These are phyloP conservation scores for Cercophora newfieldiana DNA, from an alignment of 495 filamentous ascomycete species.

Conservation along the genomic window DNA sequence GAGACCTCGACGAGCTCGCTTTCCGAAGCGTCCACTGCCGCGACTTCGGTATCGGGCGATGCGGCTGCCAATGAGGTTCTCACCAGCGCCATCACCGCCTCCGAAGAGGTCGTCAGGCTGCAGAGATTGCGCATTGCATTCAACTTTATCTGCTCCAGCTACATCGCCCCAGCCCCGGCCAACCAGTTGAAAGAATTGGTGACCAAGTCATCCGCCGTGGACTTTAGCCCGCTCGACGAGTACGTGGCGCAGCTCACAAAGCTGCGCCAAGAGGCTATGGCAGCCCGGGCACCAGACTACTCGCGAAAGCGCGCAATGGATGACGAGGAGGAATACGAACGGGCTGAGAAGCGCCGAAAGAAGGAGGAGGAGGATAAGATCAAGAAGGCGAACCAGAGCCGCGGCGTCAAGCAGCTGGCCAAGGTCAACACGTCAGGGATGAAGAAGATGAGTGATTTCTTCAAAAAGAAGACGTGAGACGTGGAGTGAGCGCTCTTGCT, in stretches of 20 bases:
- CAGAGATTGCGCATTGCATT: constrained; percentile 74
- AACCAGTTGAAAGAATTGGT: constrained; percentile 52
- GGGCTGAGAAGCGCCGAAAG: constrained; percentile 75
- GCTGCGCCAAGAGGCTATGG: constrained; percentile 66
- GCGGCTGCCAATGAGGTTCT: constrained; percentile 30
- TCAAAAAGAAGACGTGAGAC: constrained; percentile 64
- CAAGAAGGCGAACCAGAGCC: constrained; percentile 68
- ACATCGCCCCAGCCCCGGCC: constrained; percentile 59
- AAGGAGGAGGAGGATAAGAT: constrained; percentile 62
- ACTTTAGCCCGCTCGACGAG: constrained; percentile 69
- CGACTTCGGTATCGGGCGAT: constrained; percentile 41
- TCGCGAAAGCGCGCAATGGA: constrained; percentile 67
- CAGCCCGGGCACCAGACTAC: constrained; percentile 70
- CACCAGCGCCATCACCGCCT: constrained; percentile 47
- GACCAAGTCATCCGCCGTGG: constrained; percentile 38
- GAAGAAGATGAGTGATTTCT: constrained; percentile 97
- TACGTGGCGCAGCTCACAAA: constrained; percentile 64
- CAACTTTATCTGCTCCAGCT: constrained; percentile 72
- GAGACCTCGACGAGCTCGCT: constrained; percentile 40
- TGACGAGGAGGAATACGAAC: constrained; percentile 74
- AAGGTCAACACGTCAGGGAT: constrained; percentile 91
- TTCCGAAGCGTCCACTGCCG: constrained; percentile 45
- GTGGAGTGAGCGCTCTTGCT: not conserved
- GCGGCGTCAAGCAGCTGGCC: constrained; percentile 72
- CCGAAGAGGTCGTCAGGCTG: constrained; percentile 56